A percentile compares a stretch with the other conserved stretches of the same genome.
Conservation (phyloP, 441 rosid species). For the California macrophylla region DNA sequence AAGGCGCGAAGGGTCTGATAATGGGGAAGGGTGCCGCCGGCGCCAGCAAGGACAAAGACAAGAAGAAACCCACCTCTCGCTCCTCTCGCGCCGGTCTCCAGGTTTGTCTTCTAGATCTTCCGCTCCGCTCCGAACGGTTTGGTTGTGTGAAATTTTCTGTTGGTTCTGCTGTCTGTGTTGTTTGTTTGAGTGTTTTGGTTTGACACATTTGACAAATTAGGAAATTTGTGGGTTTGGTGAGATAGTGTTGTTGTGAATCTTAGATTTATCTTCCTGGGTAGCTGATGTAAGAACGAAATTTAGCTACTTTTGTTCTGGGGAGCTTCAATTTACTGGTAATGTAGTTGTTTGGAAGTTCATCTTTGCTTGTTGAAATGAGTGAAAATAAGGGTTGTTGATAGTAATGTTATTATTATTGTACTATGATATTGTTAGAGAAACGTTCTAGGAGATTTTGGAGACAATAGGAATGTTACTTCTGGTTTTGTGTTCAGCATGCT, state of each 20-base stretch:
- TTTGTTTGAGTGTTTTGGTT: neutral
- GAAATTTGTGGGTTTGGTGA: neutral
- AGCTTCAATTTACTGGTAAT: neutral
- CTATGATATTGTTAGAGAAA: neutral
- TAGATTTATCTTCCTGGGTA: neutral
- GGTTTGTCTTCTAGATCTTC: slow-evolving; percentile 27
- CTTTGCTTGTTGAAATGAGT: no score
- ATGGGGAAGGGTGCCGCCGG: slow-evolving; percentile 64
- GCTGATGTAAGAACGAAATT: neutral
- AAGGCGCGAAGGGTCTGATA: slow-evolving; percentile 87
- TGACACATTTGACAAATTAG: neutral
- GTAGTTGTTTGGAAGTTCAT: neutral
- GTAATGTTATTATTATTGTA: no score
- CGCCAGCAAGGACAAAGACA: slow-evolving; percentile 60
- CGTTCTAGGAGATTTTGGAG: neutral
- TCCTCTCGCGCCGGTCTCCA: slow-evolving; percentile 95
- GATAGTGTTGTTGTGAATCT: neutral
- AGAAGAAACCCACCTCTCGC: slow-evolving; percentile 73
- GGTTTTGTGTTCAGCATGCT: neutral
- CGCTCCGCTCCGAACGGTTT: neutral
- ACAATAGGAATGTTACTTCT: neutral
- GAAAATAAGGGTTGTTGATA: neutral
- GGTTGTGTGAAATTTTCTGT: neutral
- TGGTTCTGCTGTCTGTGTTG: neutral
- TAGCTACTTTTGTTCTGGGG: neutral